A percentile compares a stretch with the other conserved stretches of the same genome.
Conservation (phyloP, 2,329 filamentous ascomycete species). For the Pseudofabraea citricarpa region DNA sequence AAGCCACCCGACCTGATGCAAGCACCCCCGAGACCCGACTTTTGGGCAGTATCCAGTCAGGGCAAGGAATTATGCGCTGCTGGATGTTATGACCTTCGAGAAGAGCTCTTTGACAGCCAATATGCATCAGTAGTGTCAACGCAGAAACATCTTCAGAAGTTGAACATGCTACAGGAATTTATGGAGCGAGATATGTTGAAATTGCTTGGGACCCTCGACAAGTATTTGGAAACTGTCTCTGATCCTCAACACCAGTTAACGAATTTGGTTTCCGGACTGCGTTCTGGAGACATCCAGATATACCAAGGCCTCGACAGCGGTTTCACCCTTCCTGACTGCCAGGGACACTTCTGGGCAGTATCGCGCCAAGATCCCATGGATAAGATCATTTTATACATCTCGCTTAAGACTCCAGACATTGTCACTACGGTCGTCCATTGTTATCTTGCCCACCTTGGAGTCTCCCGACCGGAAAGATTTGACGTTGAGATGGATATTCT, state of each 20-base stretch:
- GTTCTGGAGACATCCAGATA: slow-evolving; percentile 20
- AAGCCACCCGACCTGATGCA: slow-evolving; percentile 20
- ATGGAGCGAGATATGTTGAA: slow-evolving; percentile 24
- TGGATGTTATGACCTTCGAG: slow-evolving; percentile 28
- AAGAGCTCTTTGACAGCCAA: slow-evolving; percentile 23
- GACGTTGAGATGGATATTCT: slow-evolving; percentile 26
- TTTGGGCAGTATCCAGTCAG: slow-evolving; percentile 28
- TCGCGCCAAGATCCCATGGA: slow-evolving; percentile 11
- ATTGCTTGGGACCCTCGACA: slow-evolving; percentile 18
- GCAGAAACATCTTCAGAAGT: slow-evolving; percentile 27
- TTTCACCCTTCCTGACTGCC: slow-evolving; percentile 28
- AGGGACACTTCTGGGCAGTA: slow-evolving; percentile 30
- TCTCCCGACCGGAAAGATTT: slow-evolving; percentile 25
- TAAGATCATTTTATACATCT: slow-evolving; percentile 26
- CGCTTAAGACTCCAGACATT: slow-evolving; percentile 27
- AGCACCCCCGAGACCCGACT: slow-evolving; percentile 22
- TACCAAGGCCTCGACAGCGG: slow-evolving; percentile 31
- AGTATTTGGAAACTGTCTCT: slow-evolving; percentile 6
- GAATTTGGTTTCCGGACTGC: slow-evolving; percentile 24
- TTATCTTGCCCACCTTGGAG: slow-evolving; percentile 30
- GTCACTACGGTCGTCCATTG: slow-evolving; percentile 27
- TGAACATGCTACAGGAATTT: slow-evolving; percentile 28
- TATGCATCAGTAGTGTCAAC: slow-evolving; percentile 26
- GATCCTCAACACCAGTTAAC: slow-evolving; percentile 2
- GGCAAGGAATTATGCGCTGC: slow-evolving; percentile 21